Base-by-base conservation (phyloP, 345 rosid genomes). In the Salix purpurea region DNA sequence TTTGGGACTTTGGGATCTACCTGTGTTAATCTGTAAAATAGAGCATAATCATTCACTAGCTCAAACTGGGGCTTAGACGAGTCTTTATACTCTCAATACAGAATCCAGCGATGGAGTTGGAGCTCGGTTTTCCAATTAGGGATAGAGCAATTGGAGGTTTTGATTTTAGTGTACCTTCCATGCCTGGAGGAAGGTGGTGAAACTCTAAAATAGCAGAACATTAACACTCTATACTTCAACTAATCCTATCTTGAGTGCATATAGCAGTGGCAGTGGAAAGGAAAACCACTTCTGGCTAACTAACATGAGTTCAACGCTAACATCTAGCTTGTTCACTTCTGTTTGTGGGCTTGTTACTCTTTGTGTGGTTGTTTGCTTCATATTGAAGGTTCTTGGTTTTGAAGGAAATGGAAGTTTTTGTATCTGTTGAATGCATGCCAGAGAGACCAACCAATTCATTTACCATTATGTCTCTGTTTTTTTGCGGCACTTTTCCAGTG, bases 21-120 rank as follows among this genome's bases (percentile, higher is more conserved):
- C 90, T 90, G 89, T 82, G 79, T 86, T 79, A 84, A 76, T 88
- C 91, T 88, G 94, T 85, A 85, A 85, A 40, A 84, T 86, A 85
- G 89, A 90, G 94, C 78, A 71, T 90, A 81, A 86, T 58, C 76
- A 75, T 87, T 79, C 89, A 36, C 82, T 37, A 87, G 87, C 76
- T 76, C 80, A n/a, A 54, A 58, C 18, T 6, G 74, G 28, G 82
- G 77, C 82, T 82, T 81, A 67, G 75, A 65, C 76, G 91, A 76
- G 87, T 86, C 77, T 76, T 82, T 87, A 78, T 80, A 54, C 86
- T 80, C 86, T 81, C 54, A 24, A 62, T 72, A 66, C 90, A 85
- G 91, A 82, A 79, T 77, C 87, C 88, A 76, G 77, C 86, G 78
- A 67, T 2, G 88, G 86, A 77, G 87, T 85, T 85, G 91, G 91